Evolutionary conservation across 164 flowering plant genomes (phyloP).

Genomic region (Stephania yunnanensis): DNA sequence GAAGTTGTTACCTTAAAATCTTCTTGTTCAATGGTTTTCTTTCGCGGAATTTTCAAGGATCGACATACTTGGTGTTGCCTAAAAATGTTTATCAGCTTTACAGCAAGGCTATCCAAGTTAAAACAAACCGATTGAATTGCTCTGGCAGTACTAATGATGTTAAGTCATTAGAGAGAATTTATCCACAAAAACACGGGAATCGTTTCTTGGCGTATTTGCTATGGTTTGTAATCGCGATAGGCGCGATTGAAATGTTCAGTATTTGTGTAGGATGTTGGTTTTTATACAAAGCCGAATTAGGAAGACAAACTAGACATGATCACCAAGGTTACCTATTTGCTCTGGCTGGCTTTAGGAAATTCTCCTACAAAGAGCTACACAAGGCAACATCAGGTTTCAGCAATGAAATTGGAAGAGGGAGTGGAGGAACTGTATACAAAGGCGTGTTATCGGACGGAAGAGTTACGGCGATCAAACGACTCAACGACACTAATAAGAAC

Average conservation of each 20-base stretch:
- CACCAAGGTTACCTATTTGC: slow-evolving; percentile 11
- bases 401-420: slow-evolving; percentile 27
- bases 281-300: not conserved
- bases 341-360: slow-evolving; percentile 18
- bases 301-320: not conserved
- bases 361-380: slow-evolving; percentile 23
- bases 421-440: slow-evolving; percentile 25
- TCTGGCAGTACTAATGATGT: not conserved
- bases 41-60: slow-evolving; percentile 5
- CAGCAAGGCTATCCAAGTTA: not conserved
- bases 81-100: not conserved
- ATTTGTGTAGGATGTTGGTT: slow-evolving; percentile 13
- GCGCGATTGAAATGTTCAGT: slow-evolving; percentile 13
- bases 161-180: not conserved
- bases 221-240: slow-evolving; percentile 10
- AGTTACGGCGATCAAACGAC: slow-evolving; percentile 20
- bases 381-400: slow-evolving; percentile 20
- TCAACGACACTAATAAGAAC: slow-evolving; percentile 20
- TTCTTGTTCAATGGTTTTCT: slow-evolving; percentile 23
- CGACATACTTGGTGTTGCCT: slow-evolving; percentile 16
- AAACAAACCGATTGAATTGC: not conserved
- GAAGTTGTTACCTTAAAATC: not conserved
- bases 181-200: not conserved
- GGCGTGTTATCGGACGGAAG: slow-evolving; percentile 14
- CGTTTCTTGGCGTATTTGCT: slow-evolving; percentile 6